Evolutionary conservation across 2,329 filamentous ascomycete genomes (phyloP).

Genomic region (Phyllosticta citribraziliensis): DNA sequence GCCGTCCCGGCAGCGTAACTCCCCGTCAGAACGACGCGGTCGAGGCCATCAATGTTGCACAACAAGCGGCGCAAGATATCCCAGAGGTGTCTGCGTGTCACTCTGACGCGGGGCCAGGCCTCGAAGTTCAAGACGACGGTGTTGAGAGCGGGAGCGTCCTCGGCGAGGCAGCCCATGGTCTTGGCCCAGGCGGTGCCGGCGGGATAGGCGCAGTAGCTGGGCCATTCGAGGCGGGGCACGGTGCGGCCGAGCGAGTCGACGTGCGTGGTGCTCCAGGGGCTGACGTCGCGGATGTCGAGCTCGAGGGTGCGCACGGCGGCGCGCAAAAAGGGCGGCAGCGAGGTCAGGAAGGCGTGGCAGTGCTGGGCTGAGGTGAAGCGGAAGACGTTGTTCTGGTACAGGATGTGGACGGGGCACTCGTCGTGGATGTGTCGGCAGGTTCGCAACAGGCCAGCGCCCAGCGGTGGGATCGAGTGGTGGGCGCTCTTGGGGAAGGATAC

Average conservation of each 20-base stretch:
- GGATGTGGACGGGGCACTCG: conserved; percentile 21
- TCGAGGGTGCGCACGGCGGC: conserved; percentile 24
- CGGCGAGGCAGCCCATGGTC: conserved; percentile 17
- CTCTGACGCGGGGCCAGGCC: conserved; percentile 22
- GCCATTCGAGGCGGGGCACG: conserved; percentile 23
- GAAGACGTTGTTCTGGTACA: conserved; percentile 27
- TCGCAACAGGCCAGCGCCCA: conserved; percentile 23
- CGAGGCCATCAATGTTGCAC: conserved; percentile 19
- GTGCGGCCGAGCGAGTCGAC: conserved; percentile 8
- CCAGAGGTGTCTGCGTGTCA: conserved; percentile 24
- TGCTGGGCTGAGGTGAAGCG: conserved; percentile 25
- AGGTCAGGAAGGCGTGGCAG: conserved; percentile 21
- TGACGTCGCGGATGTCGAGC: conserved; percentile 25
- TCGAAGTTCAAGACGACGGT: conserved; percentile 27
- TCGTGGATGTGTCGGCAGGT: conserved; percentile 27
- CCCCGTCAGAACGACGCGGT: conserved; percentile 24
- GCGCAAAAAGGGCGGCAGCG: conserved; percentile 16
- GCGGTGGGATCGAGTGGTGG: conserved; percentile 10
- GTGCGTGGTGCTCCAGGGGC: conserved; percentile 7
- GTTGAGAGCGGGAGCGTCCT: conserved; percentile 22
- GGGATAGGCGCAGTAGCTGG: conserved; percentile 24
- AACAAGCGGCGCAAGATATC: conserved; percentile 22
- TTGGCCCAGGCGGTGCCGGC: conserved; percentile 14
- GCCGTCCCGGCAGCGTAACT: conserved; percentile 20
- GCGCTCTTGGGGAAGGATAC: neutral